These are phyloP conservation scores for Lophiotrema nucula DNA, from an alignment of 495 filamentous ascomycete species.

Conservation along the genomic window DNA sequence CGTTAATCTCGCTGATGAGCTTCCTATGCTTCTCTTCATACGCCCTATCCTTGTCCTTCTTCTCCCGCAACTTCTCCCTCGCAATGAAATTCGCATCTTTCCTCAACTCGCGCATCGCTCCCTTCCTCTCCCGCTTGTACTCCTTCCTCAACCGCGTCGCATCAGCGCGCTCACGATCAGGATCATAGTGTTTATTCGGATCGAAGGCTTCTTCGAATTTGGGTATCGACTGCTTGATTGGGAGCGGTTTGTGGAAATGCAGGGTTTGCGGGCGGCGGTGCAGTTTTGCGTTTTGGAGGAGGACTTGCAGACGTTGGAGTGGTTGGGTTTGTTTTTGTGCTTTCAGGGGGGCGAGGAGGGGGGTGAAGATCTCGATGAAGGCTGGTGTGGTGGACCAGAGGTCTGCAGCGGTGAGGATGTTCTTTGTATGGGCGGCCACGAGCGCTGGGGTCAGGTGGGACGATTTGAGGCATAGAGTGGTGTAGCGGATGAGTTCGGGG, in stretches of 20 bases:
- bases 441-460: conserved; percentile 23
- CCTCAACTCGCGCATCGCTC: conserved; percentile 86
- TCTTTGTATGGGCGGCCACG: conserved; percentile 25
- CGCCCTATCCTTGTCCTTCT: conserved; percentile 78
- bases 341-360: conserved; percentile 12
- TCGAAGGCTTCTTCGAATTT: conserved; percentile 97
- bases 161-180: conserved; percentile 82
- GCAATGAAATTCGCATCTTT: conserved; percentile 93
- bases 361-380: conserved; percentile 39
- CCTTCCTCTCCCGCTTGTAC: conserved; percentile 93
- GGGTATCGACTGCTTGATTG: conserved; percentile 84
- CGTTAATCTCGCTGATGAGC: conserved; percentile 90
- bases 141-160: conserved; percentile 76
- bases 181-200: conserved; percentile 93
- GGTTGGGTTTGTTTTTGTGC: conserved; percentile 23
- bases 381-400: conserved; percentile 38
- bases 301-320: conserved; percentile 40
- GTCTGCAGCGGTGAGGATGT: conserved; percentile 30
- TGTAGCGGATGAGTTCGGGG: conserved; percentile 82
- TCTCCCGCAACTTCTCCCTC: conserved; percentile 80
- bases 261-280: conserved; percentile 76
- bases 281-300: conserved; percentile 56
- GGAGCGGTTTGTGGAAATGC: conserved; percentile 83
- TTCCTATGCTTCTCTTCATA: conserved; percentile 95
- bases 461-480: conserved; percentile 63